These are phyloP conservation scores for Xylariomycetidae sp. DNA, from an alignment of 2,329 filamentous ascomycete species.

Conservation along the genomic window DNA sequence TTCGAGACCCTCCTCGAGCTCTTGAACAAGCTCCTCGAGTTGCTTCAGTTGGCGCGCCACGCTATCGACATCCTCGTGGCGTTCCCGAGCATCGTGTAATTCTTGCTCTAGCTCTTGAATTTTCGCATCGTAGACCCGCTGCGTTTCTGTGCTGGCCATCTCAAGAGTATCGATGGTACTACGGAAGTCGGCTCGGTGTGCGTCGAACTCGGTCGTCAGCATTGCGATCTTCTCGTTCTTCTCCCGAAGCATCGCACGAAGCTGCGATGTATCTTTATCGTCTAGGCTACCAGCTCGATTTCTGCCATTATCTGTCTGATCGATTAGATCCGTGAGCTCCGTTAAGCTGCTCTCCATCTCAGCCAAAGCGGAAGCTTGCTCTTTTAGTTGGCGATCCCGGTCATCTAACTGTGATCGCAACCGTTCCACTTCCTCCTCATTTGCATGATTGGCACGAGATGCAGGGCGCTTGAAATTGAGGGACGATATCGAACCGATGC, in stretches of 20 bases:
- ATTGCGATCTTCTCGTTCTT: constrained; percentile 96
- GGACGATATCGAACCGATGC: constrained; percentile 49
- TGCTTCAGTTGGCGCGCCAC: constrained; percentile 91
- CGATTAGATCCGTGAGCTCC: constrained; percentile 60
- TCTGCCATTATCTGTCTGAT: constrained; percentile 42
- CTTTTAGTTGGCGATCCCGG: constrained; percentile 80
- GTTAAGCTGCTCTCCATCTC: constrained; percentile 71
- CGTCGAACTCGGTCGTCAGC: constrained; percentile 91
- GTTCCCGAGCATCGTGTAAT: constrained; percentile 74
- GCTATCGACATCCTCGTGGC: constrained; percentile 83
- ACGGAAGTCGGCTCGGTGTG: constrained; percentile 89
- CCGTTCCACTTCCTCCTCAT: constrained; percentile 69
- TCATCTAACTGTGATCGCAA: constrained; percentile 74
- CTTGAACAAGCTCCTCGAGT: constrained; percentile 91
- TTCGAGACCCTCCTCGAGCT: constrained; percentile 93
- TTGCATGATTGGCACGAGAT: constrained; percentile 42
- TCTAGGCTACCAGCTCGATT: constrained; percentile 47
- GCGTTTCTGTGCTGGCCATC: constrained; percentile 90
- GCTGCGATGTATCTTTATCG: constrained; percentile 69
- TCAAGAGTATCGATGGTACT: constrained; percentile 96
- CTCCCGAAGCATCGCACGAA: constrained; percentile 80
- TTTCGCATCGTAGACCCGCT: constrained; percentile 91
- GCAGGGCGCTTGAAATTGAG: constrained; percentile 50
- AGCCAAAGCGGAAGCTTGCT: constrained; percentile 74
- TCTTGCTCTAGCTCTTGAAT: constrained; percentile 83